Evolutionary conservation across 139 green algal species (phyloP), one percentile per base, ranked within the genome.

Genomic region (Chlamydomonas schloesseri): DNA sequence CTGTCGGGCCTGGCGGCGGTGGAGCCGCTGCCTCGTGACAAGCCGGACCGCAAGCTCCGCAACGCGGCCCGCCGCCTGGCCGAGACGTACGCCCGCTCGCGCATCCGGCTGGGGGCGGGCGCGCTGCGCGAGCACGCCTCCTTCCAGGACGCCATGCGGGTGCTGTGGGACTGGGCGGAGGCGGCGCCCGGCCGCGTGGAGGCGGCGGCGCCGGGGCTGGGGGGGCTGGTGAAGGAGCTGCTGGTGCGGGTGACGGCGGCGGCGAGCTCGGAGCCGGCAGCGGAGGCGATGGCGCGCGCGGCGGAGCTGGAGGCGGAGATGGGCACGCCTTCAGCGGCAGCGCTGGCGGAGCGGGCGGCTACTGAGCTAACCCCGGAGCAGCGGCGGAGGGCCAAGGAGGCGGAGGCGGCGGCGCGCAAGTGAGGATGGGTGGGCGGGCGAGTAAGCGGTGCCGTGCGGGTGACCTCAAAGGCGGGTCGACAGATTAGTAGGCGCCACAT

Each of bases 111-210:
- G 55, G 55, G 20, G 55, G 8, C 18, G 55, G 55, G 55, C 20
- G 55, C 60, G 23, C 18, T 67, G 18, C 26, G 24, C 24, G 60
- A 75, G 10, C 71, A 88, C 21, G 82, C 71, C 8, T 69, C 71
- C 31, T 9, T 65, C 8, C 82, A 88, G 71, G 82, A 88, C 71
- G 17, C 82, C 37, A 26, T 88, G 82, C 57, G 82, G 0, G 71
- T 88, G 72, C n/a, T 82, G 82, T 72, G 71, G 82, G 71, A 82
- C 37, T 88, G 82, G 82, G 71, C 60, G 57, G n/a, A 28, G 21
- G 72, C 42, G n/a, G 36, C 55, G 11, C 55, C 55, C n/a, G 37
- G 14, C 13, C 14, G 33, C 15, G 58, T 88, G 42, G 82, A 57
- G 23, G 31, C 57, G 34, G 46, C 57, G 29, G 81, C 70, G 34